phyloP scores from a whole-genome alignment of 176 grass and related monocot species.

The Zizania latifolia region DNA sequence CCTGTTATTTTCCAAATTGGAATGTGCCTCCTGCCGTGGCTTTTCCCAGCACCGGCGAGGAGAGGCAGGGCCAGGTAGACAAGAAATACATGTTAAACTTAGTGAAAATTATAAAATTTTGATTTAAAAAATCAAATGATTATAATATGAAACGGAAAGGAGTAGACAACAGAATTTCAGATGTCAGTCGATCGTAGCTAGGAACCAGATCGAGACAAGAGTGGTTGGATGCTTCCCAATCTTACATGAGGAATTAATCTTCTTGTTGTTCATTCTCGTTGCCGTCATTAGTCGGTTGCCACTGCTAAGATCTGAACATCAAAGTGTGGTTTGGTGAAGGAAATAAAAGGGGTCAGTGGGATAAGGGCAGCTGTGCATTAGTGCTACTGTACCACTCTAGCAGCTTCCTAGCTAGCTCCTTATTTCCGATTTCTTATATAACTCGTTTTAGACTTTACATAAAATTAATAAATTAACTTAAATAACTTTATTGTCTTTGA shows the following conservation, averaged over 20 bases:
- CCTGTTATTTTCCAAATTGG: too few species aligned
- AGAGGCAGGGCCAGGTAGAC: too few species aligned
- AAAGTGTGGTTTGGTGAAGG: conserved; percentile 26
- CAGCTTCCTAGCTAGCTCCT: neutral
- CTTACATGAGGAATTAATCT: neutral
- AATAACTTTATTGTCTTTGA: too few species aligned
- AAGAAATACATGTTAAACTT: too few species aligned
- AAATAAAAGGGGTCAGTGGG: neutral
- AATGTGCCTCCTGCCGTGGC: too few species aligned
- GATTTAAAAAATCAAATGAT: too few species aligned
- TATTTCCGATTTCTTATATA: too few species aligned
- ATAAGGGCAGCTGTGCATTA: conserved; percentile 8
- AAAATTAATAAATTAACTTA: too few species aligned
- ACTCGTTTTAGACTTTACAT: too few species aligned
- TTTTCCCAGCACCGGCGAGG: too few species aligned
- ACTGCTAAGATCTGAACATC: conserved; percentile 19
- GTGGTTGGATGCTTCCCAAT: conserved; percentile 10
- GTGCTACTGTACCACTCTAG: neutral
- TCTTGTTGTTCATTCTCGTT: neutral
- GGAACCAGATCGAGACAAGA: neutral
- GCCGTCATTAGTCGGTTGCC: neutral
- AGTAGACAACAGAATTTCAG: neutral
- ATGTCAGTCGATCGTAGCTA: neutral
- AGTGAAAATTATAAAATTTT: too few species aligned
- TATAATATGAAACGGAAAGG: conserved; percentile 6